These are phyloP conservation scores for Tylopilus sp. DNA, from an alignment of 768 basidiomycete genomes.

Conservation along the genomic window DNA sequence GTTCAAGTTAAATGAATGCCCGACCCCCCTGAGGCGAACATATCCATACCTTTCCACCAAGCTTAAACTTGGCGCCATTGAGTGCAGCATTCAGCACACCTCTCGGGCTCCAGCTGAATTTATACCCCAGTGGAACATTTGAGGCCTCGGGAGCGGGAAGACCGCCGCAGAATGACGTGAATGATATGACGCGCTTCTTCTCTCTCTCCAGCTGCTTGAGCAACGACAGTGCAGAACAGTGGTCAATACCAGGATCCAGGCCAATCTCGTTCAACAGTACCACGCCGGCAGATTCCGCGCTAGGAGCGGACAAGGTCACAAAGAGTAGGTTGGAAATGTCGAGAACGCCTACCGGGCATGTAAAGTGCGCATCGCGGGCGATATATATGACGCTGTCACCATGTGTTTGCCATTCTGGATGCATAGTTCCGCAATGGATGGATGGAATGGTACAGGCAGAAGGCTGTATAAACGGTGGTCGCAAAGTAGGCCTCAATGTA, in stretches of 20 bases:
- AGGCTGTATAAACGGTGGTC: slow-evolving; percentile 44
- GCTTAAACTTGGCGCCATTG: slow-evolving; percentile 66
- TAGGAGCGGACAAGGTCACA: slow-evolving; percentile 18
- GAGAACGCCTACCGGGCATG: slow-evolving; percentile 48
- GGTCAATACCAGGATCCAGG: slow-evolving; percentile 87
- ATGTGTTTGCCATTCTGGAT: slow-evolving; percentile 69
- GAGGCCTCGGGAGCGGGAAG: slow-evolving; percentile 68
- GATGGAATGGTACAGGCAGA: slow-evolving; percentile 75
- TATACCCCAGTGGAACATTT: slow-evolving; percentile 77
- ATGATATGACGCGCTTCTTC: slow-evolving; percentile 60
- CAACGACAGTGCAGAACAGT: slow-evolving; percentile 78
- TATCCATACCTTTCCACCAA: slow-evolving; percentile 48
- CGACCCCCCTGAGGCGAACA: slow-evolving; percentile 26
- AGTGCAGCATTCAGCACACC: slow-evolving; percentile 81
- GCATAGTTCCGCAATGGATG: slow-evolving; percentile 67
- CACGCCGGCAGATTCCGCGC: slow-evolving; percentile 60
- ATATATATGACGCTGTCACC: slow-evolving; percentile 90
- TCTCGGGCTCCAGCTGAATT: slow-evolving; percentile 90
- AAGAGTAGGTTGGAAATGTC: not conserved
- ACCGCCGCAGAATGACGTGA: slow-evolving; percentile 91
- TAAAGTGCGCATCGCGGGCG: slow-evolving; percentile 67
- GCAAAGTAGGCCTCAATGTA: not conserved
- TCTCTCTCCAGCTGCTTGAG: slow-evolving; percentile 48
- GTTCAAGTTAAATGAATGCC: not conserved
- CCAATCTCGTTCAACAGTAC: slow-evolving; percentile 88